Evolutionary conservation across 1,284 basidiomycete genomes (phyloP).

Genomic region (Pyrrhoderma noxium): DNA sequence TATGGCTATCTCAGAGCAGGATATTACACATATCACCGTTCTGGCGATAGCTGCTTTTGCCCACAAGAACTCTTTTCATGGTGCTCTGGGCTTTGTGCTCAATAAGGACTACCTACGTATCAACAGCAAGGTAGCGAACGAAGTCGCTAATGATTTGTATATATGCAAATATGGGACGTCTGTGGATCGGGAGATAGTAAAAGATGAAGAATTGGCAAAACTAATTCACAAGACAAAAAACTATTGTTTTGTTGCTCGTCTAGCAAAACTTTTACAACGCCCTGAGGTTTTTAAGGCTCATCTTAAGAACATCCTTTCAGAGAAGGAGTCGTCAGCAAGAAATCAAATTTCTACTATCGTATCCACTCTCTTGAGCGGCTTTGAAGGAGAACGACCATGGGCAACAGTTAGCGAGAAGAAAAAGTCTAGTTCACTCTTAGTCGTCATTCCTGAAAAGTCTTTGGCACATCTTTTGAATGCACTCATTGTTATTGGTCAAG

Average conservation of each 20-base stretch:
- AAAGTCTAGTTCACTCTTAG: slow-evolving; percentile 31
- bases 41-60: slow-evolving; percentile 46
- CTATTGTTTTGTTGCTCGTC: slow-evolving; percentile 40
- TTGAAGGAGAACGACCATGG: slow-evolving; percentile 40
- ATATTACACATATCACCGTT: too few species aligned
- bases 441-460: slow-evolving; percentile 44
- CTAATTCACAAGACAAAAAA: too few species aligned
- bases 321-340: slow-evolving; percentile 22
- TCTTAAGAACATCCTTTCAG: slow-evolving; percentile 34
- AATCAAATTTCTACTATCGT: slow-evolving; percentile 40
- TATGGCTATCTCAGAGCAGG: slow-evolving; percentile 7
- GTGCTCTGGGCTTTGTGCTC: slow-evolving; percentile 27
- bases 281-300: slow-evolving; percentile 44
- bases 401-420: slow-evolving; percentile 34
- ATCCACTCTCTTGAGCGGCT: slow-evolving; percentile 38
- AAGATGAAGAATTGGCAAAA: too few species aligned
- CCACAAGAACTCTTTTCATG: slow-evolving; percentile 43
- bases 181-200: too few species aligned
- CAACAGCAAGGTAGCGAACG: too few species aligned
- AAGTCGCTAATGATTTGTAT: too few species aligned
- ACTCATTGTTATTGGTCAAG: slow-evolving; percentile 45
- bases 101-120: too few species aligned
- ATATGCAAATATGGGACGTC: too few species aligned
- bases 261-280: slow-evolving; percentile 44
- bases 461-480: slow-evolving; percentile 60